A percentile compares a stretch with the other conserved stretches of the same genome.
These are phyloP conservation scores for Daldinia decipiens DNA, from an alignment of 495 filamentous ascomycete genomes.

Conservation along the genomic window DNA sequence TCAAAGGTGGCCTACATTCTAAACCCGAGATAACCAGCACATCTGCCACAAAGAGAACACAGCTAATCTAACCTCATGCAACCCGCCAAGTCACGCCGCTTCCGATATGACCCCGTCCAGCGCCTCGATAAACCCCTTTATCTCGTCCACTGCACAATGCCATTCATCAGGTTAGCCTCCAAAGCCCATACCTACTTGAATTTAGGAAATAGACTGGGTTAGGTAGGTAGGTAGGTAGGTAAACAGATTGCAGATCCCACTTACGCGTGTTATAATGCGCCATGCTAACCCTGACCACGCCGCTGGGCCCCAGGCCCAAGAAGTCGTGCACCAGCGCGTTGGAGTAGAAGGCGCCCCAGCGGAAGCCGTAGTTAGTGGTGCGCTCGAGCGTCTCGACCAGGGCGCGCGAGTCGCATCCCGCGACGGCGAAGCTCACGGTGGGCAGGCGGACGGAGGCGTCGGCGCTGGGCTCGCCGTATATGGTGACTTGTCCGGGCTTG, in stretches of 20 bases:
- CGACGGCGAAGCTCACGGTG: constrained; percentile 72
- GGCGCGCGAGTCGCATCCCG: constrained; percentile 63
- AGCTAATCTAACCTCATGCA: neutral
- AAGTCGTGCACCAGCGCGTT: constrained; percentile 68
- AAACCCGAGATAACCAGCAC: neutral
- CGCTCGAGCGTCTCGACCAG: constrained; percentile 71
- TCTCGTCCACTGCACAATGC: constrained; percentile 62
- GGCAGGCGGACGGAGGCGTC: constrained; percentile 63
- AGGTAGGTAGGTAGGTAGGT: neutral
- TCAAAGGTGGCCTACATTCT: neutral
- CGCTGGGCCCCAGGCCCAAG: constrained; percentile 65
- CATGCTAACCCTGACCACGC: constrained; percentile 75
- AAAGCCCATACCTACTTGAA: too few relatives aligned
- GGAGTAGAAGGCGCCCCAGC: constrained; percentile 77
- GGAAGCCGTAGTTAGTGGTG: constrained; percentile 64
- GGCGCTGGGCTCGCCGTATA: constrained; percentile 65
- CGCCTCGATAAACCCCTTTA: constrained; percentile 60
- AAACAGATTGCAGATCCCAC: constrained; percentile 18
- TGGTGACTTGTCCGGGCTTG: constrained; percentile 58
- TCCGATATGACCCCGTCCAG: constrained; percentile 57
- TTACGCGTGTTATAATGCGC: constrained; percentile 81
- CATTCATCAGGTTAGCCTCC: neutral
- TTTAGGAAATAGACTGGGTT: too few relatives aligned
- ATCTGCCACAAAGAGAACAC: neutral
- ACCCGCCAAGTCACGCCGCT: neutral